phyloP scores from a whole-genome alignment of 345 rosid genomes.

The Cardiospermum halicacabum region DNA sequence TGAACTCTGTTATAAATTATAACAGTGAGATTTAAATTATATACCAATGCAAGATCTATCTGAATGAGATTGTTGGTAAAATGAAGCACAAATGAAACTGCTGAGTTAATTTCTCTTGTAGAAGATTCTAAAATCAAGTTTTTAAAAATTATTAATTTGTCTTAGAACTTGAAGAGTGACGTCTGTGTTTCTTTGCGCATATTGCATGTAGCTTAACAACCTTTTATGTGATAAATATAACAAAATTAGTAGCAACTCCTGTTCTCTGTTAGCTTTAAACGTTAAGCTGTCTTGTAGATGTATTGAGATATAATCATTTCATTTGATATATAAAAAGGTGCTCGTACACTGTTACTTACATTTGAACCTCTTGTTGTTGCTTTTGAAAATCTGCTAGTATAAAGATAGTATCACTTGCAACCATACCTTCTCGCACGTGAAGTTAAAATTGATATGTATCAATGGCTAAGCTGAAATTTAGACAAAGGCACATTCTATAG shows the following conservation, averaged over 20 bases:
- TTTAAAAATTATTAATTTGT: not conserved
- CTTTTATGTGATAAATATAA: not conserved
- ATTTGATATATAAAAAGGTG: no score
- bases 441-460: not conserved
- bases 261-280: not conserved
- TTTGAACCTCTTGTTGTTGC: no score
- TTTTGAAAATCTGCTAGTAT: not conserved
- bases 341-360: not conserved
- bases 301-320: not conserved
- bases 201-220: not conserved
- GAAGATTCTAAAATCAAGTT: not conserved
- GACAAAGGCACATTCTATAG: not conserved
- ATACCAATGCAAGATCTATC: not conserved
- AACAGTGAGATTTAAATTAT: not conserved
- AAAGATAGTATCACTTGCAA: not conserved
- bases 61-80: not conserved
- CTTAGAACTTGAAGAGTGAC: not conserved
- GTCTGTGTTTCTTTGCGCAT: not conserved
- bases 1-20: not conserved
- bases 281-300: not conserved
- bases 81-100: not conserved
- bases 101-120: not conserved
- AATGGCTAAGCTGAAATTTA: not conserved
- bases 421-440: not conserved
- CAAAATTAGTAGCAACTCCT: not conserved